Evolutionary conservation across 352 stramenopile genomes (phyloP), one percentile per base, ranked within the genome.

Genomic region (Globisporangium lucens): DNA sequence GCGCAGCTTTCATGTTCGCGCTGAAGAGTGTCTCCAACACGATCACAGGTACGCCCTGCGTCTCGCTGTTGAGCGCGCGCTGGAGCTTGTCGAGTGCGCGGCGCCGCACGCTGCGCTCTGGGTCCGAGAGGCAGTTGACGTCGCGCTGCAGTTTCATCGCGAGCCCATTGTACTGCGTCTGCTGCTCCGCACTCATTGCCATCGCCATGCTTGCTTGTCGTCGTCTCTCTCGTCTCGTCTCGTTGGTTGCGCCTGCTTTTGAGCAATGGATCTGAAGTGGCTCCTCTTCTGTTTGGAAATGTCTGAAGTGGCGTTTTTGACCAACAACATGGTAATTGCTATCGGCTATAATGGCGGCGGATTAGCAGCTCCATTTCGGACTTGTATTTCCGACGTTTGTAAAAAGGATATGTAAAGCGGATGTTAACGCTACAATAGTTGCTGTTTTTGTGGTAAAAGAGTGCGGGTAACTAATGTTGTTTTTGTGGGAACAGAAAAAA

Each of bases 111-210:
- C 69, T 78, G 59, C 87, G 87, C 56, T 94, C 83, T 3, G 87
- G 74, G 56, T 94, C 87, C 17, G 70, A 46, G 33, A 95, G 67
- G 57, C 87, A 95, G 69, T 95, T 95, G 58, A 95, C 69, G 65
- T 95, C 87, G 43, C 82, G 85, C 74, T 94, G 84, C 53, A 95
- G 82, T 71, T 90, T 89, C 83, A 94, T 94, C 24, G 77, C 56
- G 60, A 92, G 72, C 76, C 81, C 80, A 41, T 74, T 76, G 75
- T 82, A 86, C 70, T 78, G 64, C 60, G 70, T 70, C 64, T 85
- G 79, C 33, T 91, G 76, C 33, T 85, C 80, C 20, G 68, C 24
- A 64, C 71, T 80, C 72, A 89, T 77, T 70, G 61, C 64, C 77
- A 43, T 15, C 10, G 33, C 56, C 56, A 61, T 61, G n/a, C 13